A percentile compares a stretch with the other conserved stretches of the same genome.
Conservation (phyloP, 305 asterid species). For the Rubia occidens region DNA sequence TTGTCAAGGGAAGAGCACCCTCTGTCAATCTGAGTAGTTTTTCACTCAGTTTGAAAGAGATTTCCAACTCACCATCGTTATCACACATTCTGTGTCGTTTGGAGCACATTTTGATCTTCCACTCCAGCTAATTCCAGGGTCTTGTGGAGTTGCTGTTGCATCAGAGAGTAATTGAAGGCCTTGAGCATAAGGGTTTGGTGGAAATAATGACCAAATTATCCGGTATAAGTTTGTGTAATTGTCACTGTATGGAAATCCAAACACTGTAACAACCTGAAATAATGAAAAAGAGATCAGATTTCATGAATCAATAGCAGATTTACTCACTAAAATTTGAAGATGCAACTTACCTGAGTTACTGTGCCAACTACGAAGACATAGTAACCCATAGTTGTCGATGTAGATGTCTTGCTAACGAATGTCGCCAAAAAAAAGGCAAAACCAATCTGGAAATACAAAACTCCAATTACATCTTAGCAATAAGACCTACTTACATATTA, state of each 20-base stretch:
- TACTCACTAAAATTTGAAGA: background rate
- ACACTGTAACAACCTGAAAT: conserved; percentile 50
- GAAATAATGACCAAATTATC: conserved; percentile 62
- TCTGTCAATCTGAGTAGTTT: background rate
- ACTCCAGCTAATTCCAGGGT: conserved; percentile 82
- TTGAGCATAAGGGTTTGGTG: conserved; percentile 70
- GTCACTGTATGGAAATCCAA: conserved; percentile 62
- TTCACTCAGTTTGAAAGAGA: background rate
- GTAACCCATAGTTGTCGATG: conserved; percentile 64
- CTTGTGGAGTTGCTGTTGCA: conserved; percentile 75
- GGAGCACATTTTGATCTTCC: conserved; percentile 63
- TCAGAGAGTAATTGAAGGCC: conserved; percentile 63
- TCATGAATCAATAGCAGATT: conserved; percentile 14
- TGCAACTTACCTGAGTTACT: conserved; percentile 51
- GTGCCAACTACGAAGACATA: conserved; percentile 57
- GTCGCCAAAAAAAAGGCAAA: conserved; percentile 71
- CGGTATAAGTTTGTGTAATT: conserved; percentile 29
- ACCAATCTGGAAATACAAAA: conserved; percentile 43
- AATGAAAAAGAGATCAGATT: conserved; percentile 17
- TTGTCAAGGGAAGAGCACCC: background rate
- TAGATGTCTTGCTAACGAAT: conserved; percentile 61
- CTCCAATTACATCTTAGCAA: conserved; percentile 16
- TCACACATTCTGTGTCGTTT: conserved; percentile 48
- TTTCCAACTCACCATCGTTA: conserved; percentile 43
- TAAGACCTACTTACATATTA: background rate